Base-by-base conservation (phyloP, 2,329 filamentous ascomycete genomes). In the Calonectria hawksworthii region DNA sequence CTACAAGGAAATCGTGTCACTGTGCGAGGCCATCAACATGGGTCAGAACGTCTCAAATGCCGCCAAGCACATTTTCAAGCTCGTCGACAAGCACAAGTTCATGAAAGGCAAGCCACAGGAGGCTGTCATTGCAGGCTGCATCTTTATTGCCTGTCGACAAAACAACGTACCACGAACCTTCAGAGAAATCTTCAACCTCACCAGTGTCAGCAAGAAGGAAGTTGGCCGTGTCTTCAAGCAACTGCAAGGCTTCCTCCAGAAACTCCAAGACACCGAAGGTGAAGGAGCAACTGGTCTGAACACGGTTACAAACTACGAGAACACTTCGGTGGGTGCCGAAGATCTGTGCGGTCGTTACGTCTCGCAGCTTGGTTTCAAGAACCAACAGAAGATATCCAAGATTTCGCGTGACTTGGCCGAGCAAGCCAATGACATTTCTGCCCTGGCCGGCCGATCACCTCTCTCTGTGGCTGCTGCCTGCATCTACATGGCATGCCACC, bases 61-160 rank as follows among this genome's bases (percentile, higher is more conserved):
- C 1, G 96, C 97, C 75, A 98, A 98, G 88, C 94, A 98, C 84
- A 93, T 99, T 77, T 99, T 94, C 91, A 99, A 98, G 88, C 91
- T 97, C 72, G 95, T 96, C 30, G 96, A 98, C 80, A 97, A 99
- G 86, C 93, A 94, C 83, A 96, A 96, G 84, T 91, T 96, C 71
- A 96, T 99, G 90, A 98, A 98, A 87, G 96, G 96, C 83, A 99
- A 99, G 87, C 94, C 95, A 0, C 94, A 96, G 83, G 96, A 99
- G 80, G 95, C 95, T 71, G 94, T 99, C 79, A 96, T 99, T 79
- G 97, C 97, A 7, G 96, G 96, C 9, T 98, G 96, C 86, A 97
- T 99, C 85, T 99, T 99, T 88, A 96, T 99, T 81, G 96, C 97
- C 51, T 99, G 96, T 84, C 95, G 97, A 56, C 95, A 98, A 85